Evolutionary conservation across 2,329 filamentous ascomycete genomes (phyloP).

Genomic region (Aaosphaeria pasadenensis): DNA sequence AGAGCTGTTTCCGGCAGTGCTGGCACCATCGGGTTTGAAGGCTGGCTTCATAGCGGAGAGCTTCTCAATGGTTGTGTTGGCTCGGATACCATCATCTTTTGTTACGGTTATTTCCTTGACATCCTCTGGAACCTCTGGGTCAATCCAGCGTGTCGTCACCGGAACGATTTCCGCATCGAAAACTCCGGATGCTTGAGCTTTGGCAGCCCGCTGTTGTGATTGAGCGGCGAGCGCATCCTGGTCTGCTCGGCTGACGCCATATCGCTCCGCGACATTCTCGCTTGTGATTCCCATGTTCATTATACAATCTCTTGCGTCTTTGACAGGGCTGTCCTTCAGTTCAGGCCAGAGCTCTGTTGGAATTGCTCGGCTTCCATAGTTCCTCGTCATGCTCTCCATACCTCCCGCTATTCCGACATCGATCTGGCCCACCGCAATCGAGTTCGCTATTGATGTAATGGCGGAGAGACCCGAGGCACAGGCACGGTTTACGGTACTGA

Average conservation of each 20-base stretch:
- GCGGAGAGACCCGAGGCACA: conserved; percentile 77
- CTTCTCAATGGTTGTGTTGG: conserved; percentile 64
- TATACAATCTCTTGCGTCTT: conserved; percentile 79
- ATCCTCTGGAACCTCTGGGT: conserved; percentile 52
- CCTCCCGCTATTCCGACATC: conserved; percentile 77
- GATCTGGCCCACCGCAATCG: conserved; percentile 72
- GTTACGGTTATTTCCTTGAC: conserved; percentile 64
- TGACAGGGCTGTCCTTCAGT: conserved; percentile 60
- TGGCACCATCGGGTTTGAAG: conserved; percentile 70
- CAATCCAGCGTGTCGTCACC: conserved; percentile 68
- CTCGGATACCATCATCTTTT: conserved; percentile 79
- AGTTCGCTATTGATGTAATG: conserved; percentile 69
- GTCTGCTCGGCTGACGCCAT: conserved; percentile 68
- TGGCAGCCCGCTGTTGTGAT: conserved; percentile 70
- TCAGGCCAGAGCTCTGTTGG: conserved; percentile 77
- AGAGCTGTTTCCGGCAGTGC: conserved; percentile 80
- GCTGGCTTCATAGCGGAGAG: conserved; percentile 81
- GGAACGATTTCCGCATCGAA: conserved; percentile 81
- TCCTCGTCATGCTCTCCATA: conserved; percentile 95
- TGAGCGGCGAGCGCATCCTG: conserved; percentile 80
- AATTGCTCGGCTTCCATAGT: conserved; percentile 83
- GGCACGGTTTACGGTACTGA: conserved; percentile 87
- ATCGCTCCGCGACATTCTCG: conserved; percentile 81
- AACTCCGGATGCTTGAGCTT: conserved; percentile 64
- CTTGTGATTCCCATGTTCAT: conserved; percentile 92